phyloP scores from a whole-genome alignment of 2,329 filamentous ascomycete species.

The Alternaria viburni region DNA sequence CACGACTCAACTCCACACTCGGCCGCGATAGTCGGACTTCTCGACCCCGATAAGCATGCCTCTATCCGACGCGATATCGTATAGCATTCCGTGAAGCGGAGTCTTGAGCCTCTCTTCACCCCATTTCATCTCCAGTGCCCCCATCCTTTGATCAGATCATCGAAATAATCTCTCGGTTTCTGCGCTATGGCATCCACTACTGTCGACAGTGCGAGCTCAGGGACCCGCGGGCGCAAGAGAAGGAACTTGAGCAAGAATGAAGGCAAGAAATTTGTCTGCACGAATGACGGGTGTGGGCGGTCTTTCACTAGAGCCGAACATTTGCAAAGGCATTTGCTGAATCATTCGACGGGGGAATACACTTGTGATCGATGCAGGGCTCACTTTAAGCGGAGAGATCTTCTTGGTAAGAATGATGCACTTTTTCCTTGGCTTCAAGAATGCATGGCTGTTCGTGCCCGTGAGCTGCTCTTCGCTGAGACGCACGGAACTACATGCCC shows the following conservation, averaged over 20 bases:
- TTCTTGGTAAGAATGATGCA: constrained; percentile 56
- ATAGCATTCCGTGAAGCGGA: neutral
- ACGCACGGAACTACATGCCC: too few species aligned
- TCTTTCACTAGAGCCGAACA: constrained; percentile 95
- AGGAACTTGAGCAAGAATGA: constrained; percentile 47
- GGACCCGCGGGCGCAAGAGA: constrained; percentile 67
- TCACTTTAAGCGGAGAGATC: constrained; percentile 66
- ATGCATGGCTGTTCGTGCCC: neutral
- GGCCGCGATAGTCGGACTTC: constrained; percentile 19
- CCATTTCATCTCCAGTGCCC: constrained; percentile 17
- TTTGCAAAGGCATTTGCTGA: constrained; percentile 92
- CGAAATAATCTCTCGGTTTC: constrained; percentile 3
- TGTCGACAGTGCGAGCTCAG: constrained; percentile 33
- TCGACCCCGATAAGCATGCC: constrained; percentile 19
- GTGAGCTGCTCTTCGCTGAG: neutral
- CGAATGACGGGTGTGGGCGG: constrained; percentile 84
- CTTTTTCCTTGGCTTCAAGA: constrained; percentile 2
- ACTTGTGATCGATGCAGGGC: constrained; percentile 66
- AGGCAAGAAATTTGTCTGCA: constrained; percentile 69
- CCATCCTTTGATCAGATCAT: constrained; percentile 32
- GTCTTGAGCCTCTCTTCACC: neutral
- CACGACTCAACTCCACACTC: constrained; percentile 12
- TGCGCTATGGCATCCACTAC: constrained; percentile 25
- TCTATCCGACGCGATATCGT: constrained; percentile 10
- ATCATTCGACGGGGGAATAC: constrained; percentile 68